Percentiles rank a stretch among this genome's conserved stretches.
Conservation (phyloP, 2,329 filamentous ascomycete species). For the Fusarium kyushuense region DNA sequence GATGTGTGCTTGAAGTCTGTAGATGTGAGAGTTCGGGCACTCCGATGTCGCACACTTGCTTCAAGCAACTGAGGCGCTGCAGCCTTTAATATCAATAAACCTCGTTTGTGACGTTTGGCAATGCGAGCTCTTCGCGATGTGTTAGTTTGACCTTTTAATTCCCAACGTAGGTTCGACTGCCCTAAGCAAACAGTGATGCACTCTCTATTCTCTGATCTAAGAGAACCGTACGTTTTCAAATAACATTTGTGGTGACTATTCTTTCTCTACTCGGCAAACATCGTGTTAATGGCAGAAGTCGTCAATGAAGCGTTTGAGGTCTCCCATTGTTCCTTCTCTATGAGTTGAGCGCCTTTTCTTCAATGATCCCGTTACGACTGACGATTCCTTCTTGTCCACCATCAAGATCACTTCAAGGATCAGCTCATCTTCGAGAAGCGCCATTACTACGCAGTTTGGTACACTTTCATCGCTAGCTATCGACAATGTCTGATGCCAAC, state of each 20-base stretch:
- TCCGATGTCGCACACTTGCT: conserved; percentile 5
- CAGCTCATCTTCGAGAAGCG: neutral
- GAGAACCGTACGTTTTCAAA: neutral
- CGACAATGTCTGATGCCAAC: conserved; percentile 6
- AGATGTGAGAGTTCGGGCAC: neutral
- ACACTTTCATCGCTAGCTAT: neutral
- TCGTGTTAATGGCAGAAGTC: neutral
- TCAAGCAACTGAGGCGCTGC: neutral
- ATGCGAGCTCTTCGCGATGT: neutral
- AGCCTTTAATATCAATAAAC: neutral
- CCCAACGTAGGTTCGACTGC: neutral
- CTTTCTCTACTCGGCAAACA: neutral
- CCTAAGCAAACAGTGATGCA: conserved; percentile 12
- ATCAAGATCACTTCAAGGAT: conserved; percentile 5
- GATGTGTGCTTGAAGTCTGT: neutral
- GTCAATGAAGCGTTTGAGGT: conserved; percentile 7
- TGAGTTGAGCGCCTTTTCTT: neutral
- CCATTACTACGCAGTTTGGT: neutral
- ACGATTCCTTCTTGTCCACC: neutral
- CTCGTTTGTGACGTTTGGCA: neutral
- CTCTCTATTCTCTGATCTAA: neutral
- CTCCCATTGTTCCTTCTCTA: conserved; percentile 17
- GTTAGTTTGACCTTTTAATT: neutral
- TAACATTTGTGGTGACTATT: neutral
- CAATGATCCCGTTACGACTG: neutral